A percentile compares a stretch with the other conserved stretches of the same genome.
These are phyloP conservation scores for Pterocarpus santalinus DNA, from an alignment of 306 rosid genomes.

Conservation along the genomic window DNA sequence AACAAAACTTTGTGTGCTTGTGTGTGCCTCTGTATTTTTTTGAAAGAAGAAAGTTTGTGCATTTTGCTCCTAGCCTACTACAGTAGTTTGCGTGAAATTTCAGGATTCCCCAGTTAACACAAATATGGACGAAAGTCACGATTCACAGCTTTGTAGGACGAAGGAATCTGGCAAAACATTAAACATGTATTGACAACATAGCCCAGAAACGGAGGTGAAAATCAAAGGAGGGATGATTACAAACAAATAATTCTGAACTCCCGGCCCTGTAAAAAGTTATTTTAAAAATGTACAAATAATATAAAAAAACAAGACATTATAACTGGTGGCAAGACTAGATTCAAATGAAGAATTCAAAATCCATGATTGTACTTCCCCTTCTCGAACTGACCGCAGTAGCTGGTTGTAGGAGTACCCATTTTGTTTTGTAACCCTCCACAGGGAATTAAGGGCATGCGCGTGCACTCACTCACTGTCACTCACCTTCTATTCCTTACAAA, in stretches of 20 bases:
- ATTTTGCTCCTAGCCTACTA: neutral
- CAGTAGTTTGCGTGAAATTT: conserved; percentile 7
- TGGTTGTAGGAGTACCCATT: no score
- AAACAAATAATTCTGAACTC: neutral
- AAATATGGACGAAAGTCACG: conserved; percentile 21
- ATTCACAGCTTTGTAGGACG: neutral
- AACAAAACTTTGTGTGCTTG: no score
- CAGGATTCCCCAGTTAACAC: conserved; percentile 31
- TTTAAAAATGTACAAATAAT: neutral
- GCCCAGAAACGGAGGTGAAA: neutral
- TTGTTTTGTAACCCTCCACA: no score
- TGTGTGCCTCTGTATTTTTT: no score
- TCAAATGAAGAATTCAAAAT: conserved; percentile 12
- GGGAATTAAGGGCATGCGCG: neutral
- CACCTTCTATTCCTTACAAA: neutral
- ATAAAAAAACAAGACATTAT: neutral
- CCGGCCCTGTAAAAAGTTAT: neutral
- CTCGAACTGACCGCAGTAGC: neutral
- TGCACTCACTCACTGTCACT: neutral
- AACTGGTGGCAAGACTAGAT: neutral
- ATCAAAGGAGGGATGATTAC: conserved; percentile 26
- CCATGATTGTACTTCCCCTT: conserved; percentile 25
- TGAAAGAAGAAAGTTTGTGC: neutral
- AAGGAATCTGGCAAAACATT: conserved; percentile 31
- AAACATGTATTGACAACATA: conserved; percentile 9